Evolutionary conservation across 305 asterid genomes (phyloP).

Genomic region (Solanum hybrid): DNA sequence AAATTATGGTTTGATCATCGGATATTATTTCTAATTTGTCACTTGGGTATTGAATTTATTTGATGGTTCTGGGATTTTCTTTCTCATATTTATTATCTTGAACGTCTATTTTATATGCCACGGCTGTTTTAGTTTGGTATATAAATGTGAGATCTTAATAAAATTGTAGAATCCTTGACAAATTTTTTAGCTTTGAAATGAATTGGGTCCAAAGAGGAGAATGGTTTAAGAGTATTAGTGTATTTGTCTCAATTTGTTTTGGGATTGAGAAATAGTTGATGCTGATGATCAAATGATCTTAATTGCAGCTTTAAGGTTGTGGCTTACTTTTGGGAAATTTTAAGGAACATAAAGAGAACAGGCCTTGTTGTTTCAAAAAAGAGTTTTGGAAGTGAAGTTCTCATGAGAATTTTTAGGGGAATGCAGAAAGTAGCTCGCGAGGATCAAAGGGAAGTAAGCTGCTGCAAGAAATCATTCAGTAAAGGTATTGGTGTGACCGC

Average conservation of each 20-base stretch:
- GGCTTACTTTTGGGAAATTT: conserved; percentile 35
- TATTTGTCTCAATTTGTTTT: background rate
- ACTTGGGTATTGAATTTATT: background rate
- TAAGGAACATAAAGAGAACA: conserved; percentile 37
- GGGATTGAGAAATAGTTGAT: background rate
- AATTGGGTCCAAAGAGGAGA: background rate
- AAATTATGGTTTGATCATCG: background rate
- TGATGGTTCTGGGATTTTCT: background rate
- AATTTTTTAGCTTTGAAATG: background rate
- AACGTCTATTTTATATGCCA: background rate
- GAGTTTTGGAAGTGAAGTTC: conserved; percentile 62
- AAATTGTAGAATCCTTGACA: background rate
- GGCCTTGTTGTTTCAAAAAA: conserved; percentile 42
- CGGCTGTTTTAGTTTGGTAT: background rate
- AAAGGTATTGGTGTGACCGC: conserved; percentile 74
- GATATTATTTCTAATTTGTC: background rate
- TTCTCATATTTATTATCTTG: background rate
- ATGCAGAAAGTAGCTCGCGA: conserved; percentile 76
- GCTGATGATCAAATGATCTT: conserved; percentile 22
- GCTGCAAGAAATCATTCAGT: conserved; percentile 60
- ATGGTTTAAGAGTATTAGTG: background rate
- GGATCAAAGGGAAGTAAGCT: conserved; percentile 48
- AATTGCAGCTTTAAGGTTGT: conserved; percentile 14
- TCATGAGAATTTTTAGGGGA: conserved; percentile 99
- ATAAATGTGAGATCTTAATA: background rate